phyloP scores from a whole-genome alignment of 2,329 filamentous ascomycete genomes.

The Epichloe hybrida region DNA sequence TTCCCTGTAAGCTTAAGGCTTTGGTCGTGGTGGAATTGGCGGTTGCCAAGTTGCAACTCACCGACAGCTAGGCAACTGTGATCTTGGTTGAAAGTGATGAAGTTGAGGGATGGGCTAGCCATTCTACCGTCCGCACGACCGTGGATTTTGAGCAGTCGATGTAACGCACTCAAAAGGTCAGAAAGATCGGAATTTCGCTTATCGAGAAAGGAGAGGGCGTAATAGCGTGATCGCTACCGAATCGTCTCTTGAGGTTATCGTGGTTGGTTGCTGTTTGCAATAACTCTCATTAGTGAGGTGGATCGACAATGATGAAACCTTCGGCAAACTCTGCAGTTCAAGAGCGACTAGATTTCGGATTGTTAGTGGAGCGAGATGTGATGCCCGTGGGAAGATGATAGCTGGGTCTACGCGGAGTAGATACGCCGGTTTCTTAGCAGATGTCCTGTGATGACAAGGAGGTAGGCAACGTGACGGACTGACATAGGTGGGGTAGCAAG shows the following conservation, averaged over 20 bases:
- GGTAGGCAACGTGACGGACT: not conserved
- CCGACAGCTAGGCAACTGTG: slow-evolving; percentile 93
- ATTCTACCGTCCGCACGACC: slow-evolving; percentile 27
- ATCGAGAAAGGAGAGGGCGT: not conserved
- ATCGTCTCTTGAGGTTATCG: not conserved
- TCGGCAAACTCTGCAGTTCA: not conserved
- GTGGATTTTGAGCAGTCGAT: not conserved
- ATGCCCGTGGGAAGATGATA: not conserved
- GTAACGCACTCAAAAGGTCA: not conserved
- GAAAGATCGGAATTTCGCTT: not conserved
- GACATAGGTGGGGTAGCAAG: not conserved
- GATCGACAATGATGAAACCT: not conserved
- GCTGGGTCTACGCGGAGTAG: too few species aligned
- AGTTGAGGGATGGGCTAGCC: slow-evolving; percentile 71
- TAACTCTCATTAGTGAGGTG: not conserved
- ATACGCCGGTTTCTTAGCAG: not conserved
- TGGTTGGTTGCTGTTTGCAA: not conserved
- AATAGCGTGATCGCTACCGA: not conserved
- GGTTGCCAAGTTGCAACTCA: slow-evolving; percentile 28
- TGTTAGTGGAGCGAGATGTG: not conserved
- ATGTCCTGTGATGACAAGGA: not conserved
- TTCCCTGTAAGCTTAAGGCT: not conserved
- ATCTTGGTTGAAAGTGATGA: slow-evolving; percentile 98
- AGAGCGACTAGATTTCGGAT: not conserved
- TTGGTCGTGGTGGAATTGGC: not conserved